Base-by-base conservation (phyloP, 2,329 filamentous ascomycete species). In the Bimuria novae-zelandiae region DNA sequence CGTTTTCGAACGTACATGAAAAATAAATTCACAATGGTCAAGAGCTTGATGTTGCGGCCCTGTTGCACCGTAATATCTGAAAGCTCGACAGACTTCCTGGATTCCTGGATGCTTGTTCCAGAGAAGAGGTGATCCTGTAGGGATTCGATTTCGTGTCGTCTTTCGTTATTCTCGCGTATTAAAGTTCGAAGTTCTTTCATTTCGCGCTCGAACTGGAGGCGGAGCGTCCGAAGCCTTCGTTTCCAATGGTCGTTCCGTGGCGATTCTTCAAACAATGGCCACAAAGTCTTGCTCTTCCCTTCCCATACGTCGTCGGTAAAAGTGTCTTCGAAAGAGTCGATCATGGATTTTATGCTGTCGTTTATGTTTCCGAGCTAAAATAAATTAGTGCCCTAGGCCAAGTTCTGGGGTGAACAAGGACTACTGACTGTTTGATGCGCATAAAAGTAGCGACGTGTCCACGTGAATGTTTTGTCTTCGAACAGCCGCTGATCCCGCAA, bases 21-120 rank as follows among this genome's bases (percentile, higher is more conserved):
- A 57, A 86, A 79, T 64, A 86, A 81, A 41, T 81, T 83, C 30
- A 85, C 83, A 43, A 84, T 77, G 4, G 84, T 86, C 41, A 87
- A 39, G 0, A 71, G 54, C 48, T 83, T 83, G 61, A 86, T 84
- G 62, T 86, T 85, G 55, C 85, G 80, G 1, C 84, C 84, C 64
- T 87, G 84, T 51, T 80, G 73, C 17, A 82, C 77, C 0, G 79
- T 80, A 11, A 80, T 79, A 40, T 77, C 76, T 1, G 77, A 74
- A 42, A 79, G 66, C 52, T 86, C 83, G 30, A 88, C 84, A 14
- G 81, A 83, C 59, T 84, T 80, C 12, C 84, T 73, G 35, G 78
- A 81, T 65, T 87, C 84, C 60, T 84, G 80, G 50, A 88, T 84
- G 2, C 77, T 80, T n/a, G 84, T 86, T 2, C 84, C 84, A 30